Base-by-base conservation (phyloP, 2,329 filamentous ascomycete genomes). In the Rugonectria rugulosa region DNA sequence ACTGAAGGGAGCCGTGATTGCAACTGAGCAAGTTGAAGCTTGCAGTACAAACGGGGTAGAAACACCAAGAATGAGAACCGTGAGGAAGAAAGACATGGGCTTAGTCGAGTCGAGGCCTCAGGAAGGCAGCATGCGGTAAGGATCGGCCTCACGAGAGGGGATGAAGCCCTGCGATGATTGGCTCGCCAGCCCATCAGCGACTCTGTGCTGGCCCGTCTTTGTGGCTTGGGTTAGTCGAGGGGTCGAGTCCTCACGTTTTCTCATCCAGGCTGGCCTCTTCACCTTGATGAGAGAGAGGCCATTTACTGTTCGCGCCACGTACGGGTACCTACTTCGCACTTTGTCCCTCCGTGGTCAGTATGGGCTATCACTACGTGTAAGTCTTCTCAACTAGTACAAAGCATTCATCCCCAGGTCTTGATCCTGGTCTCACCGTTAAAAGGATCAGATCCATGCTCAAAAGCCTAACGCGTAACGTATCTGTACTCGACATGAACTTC, bases 121-220 rank as follows among this genome's bases (percentile, higher is more conserved):
- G 19, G 32, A n/a, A 50, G 52, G 52, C 52, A 45, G 40, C 17
- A 50, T 34, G 5, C 36, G 45, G 52, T 15, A 55, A 43, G 52
- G 52, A 55, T 55, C 45, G 36, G 45, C 52, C 21, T 17, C 21
- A 36, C 20, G 36, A 15, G 27, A 31, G 38, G 50, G 20, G 27
- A 14, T 4, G 19, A 15, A 12, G 26, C 15, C 8, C n/a, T 20
- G 41, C 20, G 23, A 21, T 48, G 51, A 48, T 42, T 48, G 51
- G 43, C 15, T 19, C 21, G 19, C 19, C 32, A 32, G 20, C 3
- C 43, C 7, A 14, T 32, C 29, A 32, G n/a, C n/a, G n/a, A n/a
- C 29, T 32, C 29, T 11, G 5, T 8, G 29, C 29, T 8, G 5
- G 10, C 29, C 12, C 5, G 29, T 11, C 12, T 21, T 21, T 23